Percentiles rank a stretch among this genome's conserved stretches.
Evolutionary conservation across 352 stramenopile species (phyloP).

Genomic region (Globisporangium solare): DNA sequence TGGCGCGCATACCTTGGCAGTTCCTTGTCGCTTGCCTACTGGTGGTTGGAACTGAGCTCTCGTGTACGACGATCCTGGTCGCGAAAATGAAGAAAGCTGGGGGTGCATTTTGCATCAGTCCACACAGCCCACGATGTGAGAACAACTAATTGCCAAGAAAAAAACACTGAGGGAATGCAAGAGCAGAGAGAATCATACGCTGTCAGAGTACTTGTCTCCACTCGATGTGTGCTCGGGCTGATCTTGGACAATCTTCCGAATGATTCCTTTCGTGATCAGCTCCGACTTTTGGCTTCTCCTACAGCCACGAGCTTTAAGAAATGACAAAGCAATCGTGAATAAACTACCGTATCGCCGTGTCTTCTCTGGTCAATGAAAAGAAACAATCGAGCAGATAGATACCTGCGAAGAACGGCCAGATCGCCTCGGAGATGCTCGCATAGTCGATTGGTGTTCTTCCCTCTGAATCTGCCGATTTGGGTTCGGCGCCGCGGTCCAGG

Average conservation of each 20-base stretch:
- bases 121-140: not conserved
- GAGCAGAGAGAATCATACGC: conserved; percentile 1
- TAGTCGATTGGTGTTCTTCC: conserved; percentile 56
- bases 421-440: conserved; percentile 67
- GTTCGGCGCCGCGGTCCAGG: conserved; percentile 40
- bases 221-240: conserved; percentile 35
- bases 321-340: no score
- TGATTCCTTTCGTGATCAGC: conserved; percentile 55
- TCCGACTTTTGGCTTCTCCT: conserved; percentile 50
- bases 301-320: conserved; percentile 33
- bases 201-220: conserved; percentile 34
- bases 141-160: not conserved
- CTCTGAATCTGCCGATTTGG: conserved; percentile 36
- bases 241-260: conserved; percentile 47
- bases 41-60: conserved; percentile 55
- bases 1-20: conserved; percentile 32
- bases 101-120: not conserved
- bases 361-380: no score
- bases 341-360: no score
- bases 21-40: conserved; percentile 32
- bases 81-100: conserved; percentile 72
- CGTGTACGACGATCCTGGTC: conserved; percentile 68
- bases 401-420: conserved; percentile 68
- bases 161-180: not conserved
- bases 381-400: not conserved